Evolutionary conservation across 2,329 filamentous ascomycete genomes (phyloP), one percentile per base, ranked within the genome.

Genomic region (Aphanoascus verrucosus): DNA sequence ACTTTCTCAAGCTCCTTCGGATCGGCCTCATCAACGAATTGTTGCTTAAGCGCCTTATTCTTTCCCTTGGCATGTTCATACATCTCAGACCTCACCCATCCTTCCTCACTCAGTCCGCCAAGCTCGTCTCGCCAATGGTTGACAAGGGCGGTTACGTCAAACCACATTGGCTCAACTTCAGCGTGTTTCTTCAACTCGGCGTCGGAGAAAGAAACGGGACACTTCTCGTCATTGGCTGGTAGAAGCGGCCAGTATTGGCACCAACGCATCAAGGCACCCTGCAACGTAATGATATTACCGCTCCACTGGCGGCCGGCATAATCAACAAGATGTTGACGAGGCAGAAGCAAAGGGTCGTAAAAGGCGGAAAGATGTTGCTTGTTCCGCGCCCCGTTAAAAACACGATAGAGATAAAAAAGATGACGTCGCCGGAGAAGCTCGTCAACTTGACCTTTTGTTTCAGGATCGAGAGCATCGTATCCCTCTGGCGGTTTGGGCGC

Each of bases 371-470:
- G 49, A 38, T 58, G 56, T 19, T 14, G n/a, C 31, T 58, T 55
- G 37, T 58, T 58, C 4, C 14, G 11, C 11, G 31, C 54, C 4
- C 56, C 54, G n/a, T 57, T 57, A 42, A 56, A 58, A 20, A 58
- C 44, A 15, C 38, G 48, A 19, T 58, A 58, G 5, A 58, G 41
- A n/a, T 56, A 55, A 45, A 49, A 56, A 5, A 58, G 49, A 20
- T 38, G 19, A 31, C 45, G 51, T 7, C 52, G 52, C 5, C 56
- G 48, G 9, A 53, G 40, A 14, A 56, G 49, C 28, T 56, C 56
- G n/a, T 53, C 49, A 12, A 55, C 49, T 38, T 58, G 12, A 2
- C 17, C 11, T 31, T 55, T 58, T 40, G 40, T 34, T 35, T 45
- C 52, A 2, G 52, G 32, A 20, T 56, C 54, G 1, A 58, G 17